Base-by-base conservation (phyloP, 2,329 filamentous ascomycete genomes). In the Ophiostoma ulmi region DNA sequence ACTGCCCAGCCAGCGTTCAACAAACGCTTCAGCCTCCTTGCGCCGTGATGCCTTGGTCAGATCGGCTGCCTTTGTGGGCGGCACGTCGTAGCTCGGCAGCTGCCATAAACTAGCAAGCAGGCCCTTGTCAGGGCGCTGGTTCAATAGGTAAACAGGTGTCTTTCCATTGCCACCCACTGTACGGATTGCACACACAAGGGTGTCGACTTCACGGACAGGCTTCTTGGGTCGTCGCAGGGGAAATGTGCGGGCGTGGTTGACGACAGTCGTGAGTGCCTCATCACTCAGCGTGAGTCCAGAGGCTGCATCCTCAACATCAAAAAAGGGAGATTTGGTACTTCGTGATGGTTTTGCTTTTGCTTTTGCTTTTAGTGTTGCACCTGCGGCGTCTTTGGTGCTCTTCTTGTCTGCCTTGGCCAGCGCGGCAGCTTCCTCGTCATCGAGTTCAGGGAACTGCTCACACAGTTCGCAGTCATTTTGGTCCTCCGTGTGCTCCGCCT, bases 21-120 rank as follows among this genome's bases (percentile, higher is more conserved):
- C 71, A 69, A 72, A 71, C 1, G 69, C 70, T 17, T 55, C 66
- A 3, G 72, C 74, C 13, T 67, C 71, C 4, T 67, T 69, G 2
- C 65, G 68, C 14, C 65, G 70, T 2, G 52, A 67, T 0, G 69
- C 68, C 52, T 66, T 36, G 14, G 31, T 55, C 66, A 68, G 44
- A 39, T 14, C 63, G 3, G 10, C 41, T 11, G 13, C n/a, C n/a
- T 35, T 39, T 6, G 1, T 20, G 20, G 44, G 6, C 58, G 61
- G 41, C 35, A 74, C 17, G 58, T 74, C 73, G 3, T 78, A 75
- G 73, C 84, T 86, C 0, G 86, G 85, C 6, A 88, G 80, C 73
- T 88, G 85, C 86, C 86, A 87, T 5, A 88, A 73, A 0, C 84
- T 82, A 0, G 85, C 86, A 0, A 87, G 77, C 0, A 87, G 79